phyloP scores from a whole-genome alignment of 106 monocot species.

The Ottelia alismoides region DNA sequence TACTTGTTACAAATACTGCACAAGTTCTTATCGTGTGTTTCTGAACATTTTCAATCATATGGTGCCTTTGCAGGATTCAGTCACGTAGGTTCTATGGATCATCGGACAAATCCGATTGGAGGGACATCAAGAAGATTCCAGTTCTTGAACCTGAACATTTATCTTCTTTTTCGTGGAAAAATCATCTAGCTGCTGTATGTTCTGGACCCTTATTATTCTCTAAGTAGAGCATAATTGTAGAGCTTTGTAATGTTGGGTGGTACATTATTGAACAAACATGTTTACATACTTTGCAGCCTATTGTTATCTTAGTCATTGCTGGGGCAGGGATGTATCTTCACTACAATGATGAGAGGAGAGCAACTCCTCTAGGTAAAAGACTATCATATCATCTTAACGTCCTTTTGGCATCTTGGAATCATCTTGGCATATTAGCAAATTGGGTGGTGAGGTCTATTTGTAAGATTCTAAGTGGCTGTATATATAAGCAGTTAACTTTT shows the following conservation, averaged over 20 bases:
- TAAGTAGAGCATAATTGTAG: background rate
- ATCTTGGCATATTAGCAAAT: too few species aligned
- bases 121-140: background rate
- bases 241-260: background rate
- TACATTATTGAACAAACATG: background rate
- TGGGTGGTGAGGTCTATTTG: too few species aligned
- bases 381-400: too few species aligned
- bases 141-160: constrained; percentile 1
- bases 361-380: constrained; percentile 7
- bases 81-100: too few species aligned
- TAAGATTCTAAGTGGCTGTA: too few species aligned
- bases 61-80: too few species aligned
- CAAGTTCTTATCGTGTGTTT: too few species aligned
- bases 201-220: background rate
- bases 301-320: constrained; percentile 3
- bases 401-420: too few species aligned
- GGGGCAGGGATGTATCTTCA: constrained; percentile 8
- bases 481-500: too few species aligned
- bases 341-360: constrained; percentile 13
- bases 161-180: constrained; percentile 5
- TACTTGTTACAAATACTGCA: too few species aligned
- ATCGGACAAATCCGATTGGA: too few species aligned
- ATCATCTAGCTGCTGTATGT: constrained; percentile 6
- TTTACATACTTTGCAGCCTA: constrained; percentile 2
- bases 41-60: too few species aligned